These are phyloP conservation scores for Panicum virgatum DNA, from an alignment of 202 grass and related monocot species.

Conservation along the genomic window DNA sequence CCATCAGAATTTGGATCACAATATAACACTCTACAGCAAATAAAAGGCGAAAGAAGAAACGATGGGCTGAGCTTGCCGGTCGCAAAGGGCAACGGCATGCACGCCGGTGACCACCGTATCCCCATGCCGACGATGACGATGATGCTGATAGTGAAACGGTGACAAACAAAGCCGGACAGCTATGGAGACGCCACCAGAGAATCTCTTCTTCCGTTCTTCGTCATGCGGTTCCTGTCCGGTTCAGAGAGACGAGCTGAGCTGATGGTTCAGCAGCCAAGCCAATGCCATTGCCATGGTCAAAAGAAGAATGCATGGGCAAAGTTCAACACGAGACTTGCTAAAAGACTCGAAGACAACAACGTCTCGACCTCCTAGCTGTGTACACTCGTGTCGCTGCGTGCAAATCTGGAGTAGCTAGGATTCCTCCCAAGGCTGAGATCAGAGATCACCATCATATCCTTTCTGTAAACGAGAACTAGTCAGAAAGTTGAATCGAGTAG, in stretches of 20 bases:
- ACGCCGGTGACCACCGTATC: background rate
- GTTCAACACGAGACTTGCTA: background rate
- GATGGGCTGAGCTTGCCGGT: background rate
- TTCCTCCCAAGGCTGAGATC: background rate
- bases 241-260: too few relatives aligned
- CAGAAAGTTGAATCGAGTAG: background rate
- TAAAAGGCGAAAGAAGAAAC: background rate
- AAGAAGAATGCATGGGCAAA: conserved; percentile 7
- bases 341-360: conserved; percentile 13
- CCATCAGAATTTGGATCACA: too few relatives aligned
- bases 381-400: background rate
- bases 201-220: background rate
- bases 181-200: background rate
- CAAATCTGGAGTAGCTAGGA: background rate
- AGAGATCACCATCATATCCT: background rate
- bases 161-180: background rate
- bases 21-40: too few relatives aligned
- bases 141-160: background rate
- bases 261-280: background rate
- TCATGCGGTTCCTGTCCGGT: background rate
- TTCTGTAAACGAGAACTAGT: background rate
- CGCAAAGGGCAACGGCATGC: too few relatives aligned
- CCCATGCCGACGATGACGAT: background rate
- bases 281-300: background rate
- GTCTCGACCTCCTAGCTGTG: background rate